These are phyloP conservation scores for Hypoxylon subgilvum DNA, from an alignment of 495 filamentous ascomycete species.

Conservation along the genomic window DNA sequence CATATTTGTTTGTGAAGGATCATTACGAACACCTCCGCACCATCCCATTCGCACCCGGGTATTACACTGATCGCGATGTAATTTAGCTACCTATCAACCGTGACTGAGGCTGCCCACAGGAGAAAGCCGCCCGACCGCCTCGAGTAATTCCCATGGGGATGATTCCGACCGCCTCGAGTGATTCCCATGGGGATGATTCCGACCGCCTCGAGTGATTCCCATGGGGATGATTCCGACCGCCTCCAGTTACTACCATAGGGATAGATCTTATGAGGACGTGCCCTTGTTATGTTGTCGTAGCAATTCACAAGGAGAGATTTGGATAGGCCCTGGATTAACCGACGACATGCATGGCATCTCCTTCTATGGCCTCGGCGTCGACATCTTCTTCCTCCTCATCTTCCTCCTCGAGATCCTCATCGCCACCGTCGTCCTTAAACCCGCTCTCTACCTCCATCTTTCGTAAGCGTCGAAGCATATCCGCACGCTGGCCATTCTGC, in stretches of 20 bases:
- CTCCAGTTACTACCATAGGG: no score
- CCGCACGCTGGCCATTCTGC: constrained; percentile 81
- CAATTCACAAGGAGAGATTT: background rate
- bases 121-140: background rate
- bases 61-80: background rate
- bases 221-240: no score
- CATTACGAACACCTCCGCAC: constrained; percentile 25
- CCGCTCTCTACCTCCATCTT: constrained; percentile 66
- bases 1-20: constrained; percentile 22
- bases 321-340: constrained; percentile 17
- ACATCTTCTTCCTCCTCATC: constrained; percentile 55
- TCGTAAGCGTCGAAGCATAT: constrained; percentile 72
- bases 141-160: no score
- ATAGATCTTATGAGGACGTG: no score
- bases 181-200: no score
- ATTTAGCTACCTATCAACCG: background rate
- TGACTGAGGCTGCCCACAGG: background rate
- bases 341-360: constrained; percentile 41
- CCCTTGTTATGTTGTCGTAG: no score
- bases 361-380: constrained; percentile 46
- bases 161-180: no score
- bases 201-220: no score
- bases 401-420: constrained; percentile 50
- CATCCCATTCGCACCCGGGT: constrained; percentile 14
- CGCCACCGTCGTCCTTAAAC: constrained; percentile 57